Base-by-base conservation (phyloP, 345 rosid species). In the Leavenworthia alabamica region DNA sequence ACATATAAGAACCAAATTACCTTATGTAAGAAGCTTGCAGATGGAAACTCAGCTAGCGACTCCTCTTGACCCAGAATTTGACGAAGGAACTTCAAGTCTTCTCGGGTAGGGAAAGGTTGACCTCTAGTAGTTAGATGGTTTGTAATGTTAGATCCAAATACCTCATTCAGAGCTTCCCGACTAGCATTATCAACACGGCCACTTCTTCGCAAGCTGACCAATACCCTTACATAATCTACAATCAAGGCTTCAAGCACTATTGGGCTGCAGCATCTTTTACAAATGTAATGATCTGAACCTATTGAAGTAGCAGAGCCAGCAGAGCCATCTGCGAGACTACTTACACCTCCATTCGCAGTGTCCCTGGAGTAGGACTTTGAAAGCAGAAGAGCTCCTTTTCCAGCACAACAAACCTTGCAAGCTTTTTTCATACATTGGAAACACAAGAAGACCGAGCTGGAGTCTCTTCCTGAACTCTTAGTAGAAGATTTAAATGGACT, bases 21-120 rank as follows among this genome's bases (percentile, higher is more conserved):
- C 83, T 82, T 63, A 64, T 87, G 85, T 43, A 93, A 75, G 74
- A 89, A 85, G 79, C 96, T 81, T 51, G 94, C 89, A 57, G 59
- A 81, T 47, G 99, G 99, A 72, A 93, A 93, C 79, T 89, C 97
- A 61, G 96, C 94, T 31, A 93, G 85, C 37, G 99, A 87, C 70
- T 83, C 86, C 73, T 83, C 84, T 62, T 78, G 84, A 62, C 77
- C 78, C 31, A 81, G 75, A 67, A 93, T 60, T 70, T 80, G 77
- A 27, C 66, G 81, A 41, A 73, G 67, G 61, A 63, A 62, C 52
- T 60, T 78, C 44, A 15, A 48, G 64, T 79, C 62, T 64, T 13
- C 59, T 49, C 31, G 65, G 56, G 64, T 26, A 51, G 70, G 71
- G 71, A 74, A 75, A 71, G 75, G 54, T 40, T 64, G 79, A 64